Base-by-base conservation (phyloP, 108 stramenopile genomes). In the Cyclostephanos invisitatus region DNA sequence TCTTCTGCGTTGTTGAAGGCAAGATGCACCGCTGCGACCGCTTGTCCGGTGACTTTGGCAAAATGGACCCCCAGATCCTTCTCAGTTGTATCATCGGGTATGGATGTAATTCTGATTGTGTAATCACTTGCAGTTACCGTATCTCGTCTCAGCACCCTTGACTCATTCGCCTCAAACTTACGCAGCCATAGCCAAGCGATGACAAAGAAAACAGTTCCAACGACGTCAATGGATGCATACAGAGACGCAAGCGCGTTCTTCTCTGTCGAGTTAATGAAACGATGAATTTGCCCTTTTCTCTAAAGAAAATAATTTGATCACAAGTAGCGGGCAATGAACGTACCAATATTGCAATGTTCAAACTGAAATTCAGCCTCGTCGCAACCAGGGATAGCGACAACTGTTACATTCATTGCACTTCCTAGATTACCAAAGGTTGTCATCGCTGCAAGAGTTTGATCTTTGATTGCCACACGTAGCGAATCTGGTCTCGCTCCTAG, bases 391-490 rank as follows among this genome's bases (percentile, higher is more conserved):
- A 85, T 69, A 40, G 8, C 21, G 17, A 83, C 79, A 20, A 73
- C 36, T 0, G 35, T 48, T 11, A 85, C 75, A 17, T 76, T 51
- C 15, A 25, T 53, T 10, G 74, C 68, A 59, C 74, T 76, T 40
- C 84, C 86, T 40, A 87, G 87, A 38, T 83, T 87, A 20, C 84
- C 87, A 72, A 87, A 65, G 20, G 87, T 85, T 32, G 83, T 82
- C 42, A 55, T 63, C 35, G 67, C 63, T 15, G 36, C 66, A 2
- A 25, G 56, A 68, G 35, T 69, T n/a, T 42, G 64, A 38, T 20
- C 3, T 37, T n/a, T 56, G 32, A 73, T 64, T 46, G 44, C 44
- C 44, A 15, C 44, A 15, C 44, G 12, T 46, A 46, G 44, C 15
- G 44, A 15, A 10, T 21, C 48, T 21, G 38, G 35, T 36, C 60